phyloP scores from a whole-genome alignment of 1,284 basidiomycete species.

The Cystobasidium sp. region DNA sequence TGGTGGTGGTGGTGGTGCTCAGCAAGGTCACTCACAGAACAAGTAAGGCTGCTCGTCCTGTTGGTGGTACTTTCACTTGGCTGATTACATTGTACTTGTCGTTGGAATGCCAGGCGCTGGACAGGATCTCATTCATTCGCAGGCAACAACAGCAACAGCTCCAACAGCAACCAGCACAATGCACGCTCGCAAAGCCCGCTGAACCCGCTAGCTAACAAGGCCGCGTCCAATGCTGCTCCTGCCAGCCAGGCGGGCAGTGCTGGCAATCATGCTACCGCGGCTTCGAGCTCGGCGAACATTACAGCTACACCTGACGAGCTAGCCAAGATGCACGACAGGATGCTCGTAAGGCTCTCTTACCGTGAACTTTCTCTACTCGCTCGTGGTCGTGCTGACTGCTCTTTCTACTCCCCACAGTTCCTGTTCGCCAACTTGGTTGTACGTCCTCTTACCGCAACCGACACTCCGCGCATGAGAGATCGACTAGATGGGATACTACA shows the following conservation, averaged over 20 bases:
- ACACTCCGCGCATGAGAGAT: slow-evolving; percentile 10
- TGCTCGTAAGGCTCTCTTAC: slow-evolving; percentile 18
- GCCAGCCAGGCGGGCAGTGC: neutral
- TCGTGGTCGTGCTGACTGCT: neutral
- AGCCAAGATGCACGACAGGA: slow-evolving; percentile 40
- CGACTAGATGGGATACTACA: neutral
- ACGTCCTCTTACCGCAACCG: slow-evolving; percentile 3
- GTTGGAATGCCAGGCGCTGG: slow-evolving; percentile 29
- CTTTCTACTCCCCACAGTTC: slow-evolving; percentile 11
- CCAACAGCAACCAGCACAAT: slow-evolving; percentile 10
- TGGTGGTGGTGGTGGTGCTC: neutral
- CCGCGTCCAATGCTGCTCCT: slow-evolving; percentile 1
- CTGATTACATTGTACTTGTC: neutral
- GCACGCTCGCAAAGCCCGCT: slow-evolving; percentile 10
- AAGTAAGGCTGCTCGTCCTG: neutral
- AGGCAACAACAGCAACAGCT: slow-evolving; percentile 27
- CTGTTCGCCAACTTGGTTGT: slow-evolving; percentile 49
- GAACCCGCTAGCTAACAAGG: slow-evolving; percentile 14
- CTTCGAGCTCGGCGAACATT: slow-evolving; percentile 5
- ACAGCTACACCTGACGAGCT: slow-evolving; percentile 12
- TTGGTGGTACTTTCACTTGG: no score
- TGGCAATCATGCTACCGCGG: neutral
- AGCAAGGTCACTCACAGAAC: slow-evolving; percentile 1
- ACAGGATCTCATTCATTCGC: slow-evolving; percentile 31
- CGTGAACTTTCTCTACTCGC: neutral